A percentile compares a stretch with the other conserved stretches of the same genome.
These are phyloP conservation scores for Heracleum sosnowskyi DNA, from an alignment of 129 eudicot species.

Conservation along the genomic window DNA sequence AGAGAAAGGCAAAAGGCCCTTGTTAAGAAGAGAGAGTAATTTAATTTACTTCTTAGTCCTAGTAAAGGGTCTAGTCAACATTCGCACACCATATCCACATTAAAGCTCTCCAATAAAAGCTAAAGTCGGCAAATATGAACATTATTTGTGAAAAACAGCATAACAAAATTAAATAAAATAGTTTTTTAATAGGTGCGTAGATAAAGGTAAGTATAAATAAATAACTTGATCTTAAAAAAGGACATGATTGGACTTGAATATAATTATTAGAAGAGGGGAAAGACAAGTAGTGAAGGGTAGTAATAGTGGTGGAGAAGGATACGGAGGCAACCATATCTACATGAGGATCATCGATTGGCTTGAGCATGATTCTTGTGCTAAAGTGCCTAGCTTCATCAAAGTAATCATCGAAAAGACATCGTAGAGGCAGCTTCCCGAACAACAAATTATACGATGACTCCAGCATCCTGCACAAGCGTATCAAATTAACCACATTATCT, in stretches of 20 bases:
- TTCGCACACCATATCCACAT: background rate
- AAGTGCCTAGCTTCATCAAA: conserved; percentile 83
- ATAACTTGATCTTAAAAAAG: too few species aligned
- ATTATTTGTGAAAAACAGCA: too few species aligned
- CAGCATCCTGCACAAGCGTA: conserved; percentile 67
- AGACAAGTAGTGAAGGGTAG: background rate
- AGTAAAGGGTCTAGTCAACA: background rate
- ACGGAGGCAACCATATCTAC: conserved; percentile 89
- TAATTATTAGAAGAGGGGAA: background rate
- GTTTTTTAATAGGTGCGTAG: background rate
- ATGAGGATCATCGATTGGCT: conserved; percentile 93
- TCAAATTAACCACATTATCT: conserved; percentile 9
- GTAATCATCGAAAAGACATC: conserved; percentile 82
- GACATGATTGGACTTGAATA: too few species aligned
- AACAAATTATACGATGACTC: conserved; percentile 84
- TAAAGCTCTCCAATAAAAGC: background rate
- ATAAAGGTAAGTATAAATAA: background rate
- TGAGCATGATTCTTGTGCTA: conserved; percentile 71
- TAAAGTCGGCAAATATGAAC: background rate
- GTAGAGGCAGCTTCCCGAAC: conserved; percentile 83
- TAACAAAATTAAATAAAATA: too few species aligned
- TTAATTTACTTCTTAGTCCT: background rate
- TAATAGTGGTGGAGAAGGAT: conserved; percentile 29
- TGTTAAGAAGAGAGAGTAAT: background rate
- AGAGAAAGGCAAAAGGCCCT: background rate